Evolutionary conservation across 768 basidiomycete genomes (phyloP), one percentile per base, ranked within the genome.

Genomic region (Holtermanniella nyarrowii): DNA sequence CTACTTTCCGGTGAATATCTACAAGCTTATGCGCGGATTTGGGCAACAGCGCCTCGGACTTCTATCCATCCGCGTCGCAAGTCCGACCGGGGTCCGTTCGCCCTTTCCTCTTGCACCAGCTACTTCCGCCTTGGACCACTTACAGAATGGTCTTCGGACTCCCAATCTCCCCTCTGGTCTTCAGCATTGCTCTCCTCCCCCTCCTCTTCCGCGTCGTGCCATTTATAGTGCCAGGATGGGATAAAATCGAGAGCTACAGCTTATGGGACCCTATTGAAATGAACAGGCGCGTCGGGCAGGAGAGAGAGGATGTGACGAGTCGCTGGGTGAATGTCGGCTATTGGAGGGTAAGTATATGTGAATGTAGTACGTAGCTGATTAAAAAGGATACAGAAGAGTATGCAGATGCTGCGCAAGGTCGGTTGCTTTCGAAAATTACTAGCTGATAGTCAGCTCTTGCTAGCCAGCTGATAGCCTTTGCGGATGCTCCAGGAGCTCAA

Each of bases 291-390:
- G 3, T 4, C 18, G 37, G 25, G 31, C 24, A 50, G 43, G 44
- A 37, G 46, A 26, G 22, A 46, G 53, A 39, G 25, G 31, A 18
- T 42, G 54, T 48, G 4, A 42, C 41, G 50, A 7, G 10, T 7
- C 31, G 7, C 31, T 66, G 65, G 65, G 48, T 50, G 40, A 66
- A 66, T 49, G 61, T 66, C 57, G 65, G 65, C 5, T 63, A 52
- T 27, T 66, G 65, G 65, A 58, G 61, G 44, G 65, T 61, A 31
- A 44, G 60, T 37, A 47, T 18, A 23, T 23, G 25, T 5, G 25
- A 48, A 11, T 49, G 22, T 49, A 22, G 5, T 46, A 18, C 27
- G 27, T 26, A 46, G 39, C 45, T 40, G 25, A 41, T 42, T 14
- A 25, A 4, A 20, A 31, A 65, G 61, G 46, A 52, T 10, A 62